Evolutionary conservation across 441 rosid species (phyloP).

Genomic region (Theobroma grandiflorum): DNA sequence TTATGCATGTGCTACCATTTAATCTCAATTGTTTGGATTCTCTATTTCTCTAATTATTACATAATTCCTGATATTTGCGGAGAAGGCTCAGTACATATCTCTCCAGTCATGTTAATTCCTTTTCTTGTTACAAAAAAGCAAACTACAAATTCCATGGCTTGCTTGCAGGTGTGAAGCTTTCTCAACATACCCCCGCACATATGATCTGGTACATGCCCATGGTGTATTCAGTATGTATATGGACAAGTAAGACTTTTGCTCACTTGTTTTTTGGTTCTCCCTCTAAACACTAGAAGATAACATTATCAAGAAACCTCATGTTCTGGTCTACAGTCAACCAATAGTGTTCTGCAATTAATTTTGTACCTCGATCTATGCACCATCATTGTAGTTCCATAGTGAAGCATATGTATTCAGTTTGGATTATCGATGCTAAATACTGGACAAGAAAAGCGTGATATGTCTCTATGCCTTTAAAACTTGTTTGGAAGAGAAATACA

Average conservation of each 20-base stretch:
- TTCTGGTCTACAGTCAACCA: not conserved
- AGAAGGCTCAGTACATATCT: not conserved
- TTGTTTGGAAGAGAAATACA: not conserved
- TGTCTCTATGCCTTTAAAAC: not conserved
- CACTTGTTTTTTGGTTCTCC: not conserved
- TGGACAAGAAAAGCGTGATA: not conserved
- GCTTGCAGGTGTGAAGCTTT: slow-evolving; percentile 75
- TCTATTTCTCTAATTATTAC: slow-evolving; percentile 5
- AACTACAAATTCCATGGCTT: not conserved
- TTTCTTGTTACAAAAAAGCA: not conserved
- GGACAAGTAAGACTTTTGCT: slow-evolving; percentile 51
- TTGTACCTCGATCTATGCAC: not conserved
- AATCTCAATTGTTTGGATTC: not conserved
- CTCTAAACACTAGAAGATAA: not conserved
- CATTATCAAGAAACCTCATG: not conserved
- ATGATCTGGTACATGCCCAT: slow-evolving; percentile 62
- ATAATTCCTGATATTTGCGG: not conserved
- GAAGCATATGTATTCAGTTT: not conserved
- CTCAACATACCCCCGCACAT: slow-evolving; percentile 68
- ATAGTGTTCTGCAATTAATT: not conserved
- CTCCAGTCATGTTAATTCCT: too few relatives aligned
- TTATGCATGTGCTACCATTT: not conserved
- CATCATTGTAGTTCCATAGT: not conserved
- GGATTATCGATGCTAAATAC: not conserved
- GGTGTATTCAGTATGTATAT: slow-evolving; percentile 60